Evolutionary conservation across 345 rosid genomes (phyloP).

Genomic region (Hibiscus tridactylites): DNA sequence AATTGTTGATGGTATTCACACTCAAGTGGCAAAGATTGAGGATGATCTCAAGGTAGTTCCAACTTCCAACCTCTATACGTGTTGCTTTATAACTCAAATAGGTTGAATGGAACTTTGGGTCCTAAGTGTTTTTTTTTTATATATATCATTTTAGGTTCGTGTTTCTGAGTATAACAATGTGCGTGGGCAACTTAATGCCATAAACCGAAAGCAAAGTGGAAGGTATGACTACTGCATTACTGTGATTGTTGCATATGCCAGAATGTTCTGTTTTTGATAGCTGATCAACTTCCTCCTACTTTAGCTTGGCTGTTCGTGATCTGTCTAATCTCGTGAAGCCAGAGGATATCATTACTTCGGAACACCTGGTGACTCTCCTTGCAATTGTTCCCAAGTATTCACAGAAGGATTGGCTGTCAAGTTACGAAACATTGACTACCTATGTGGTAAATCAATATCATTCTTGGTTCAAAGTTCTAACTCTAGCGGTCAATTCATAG

Average conservation of each 20-base stretch:
- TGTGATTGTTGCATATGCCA: background rate
- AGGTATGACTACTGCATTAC: constrained; percentile 36
- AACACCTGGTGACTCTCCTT: constrained; percentile 79
- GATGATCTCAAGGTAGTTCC: constrained; percentile 93
- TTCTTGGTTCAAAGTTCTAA: background rate
- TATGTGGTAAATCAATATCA: constrained; percentile 66
- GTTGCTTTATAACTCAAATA: background rate
- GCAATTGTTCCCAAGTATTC: constrained; percentile 90
- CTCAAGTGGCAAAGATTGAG: constrained; percentile 83
- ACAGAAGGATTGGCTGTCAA: constrained; percentile 95
- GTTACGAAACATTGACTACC: constrained; percentile 80
- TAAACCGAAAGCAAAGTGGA: constrained; percentile 95
- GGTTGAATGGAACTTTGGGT: constrained; percentile 8
- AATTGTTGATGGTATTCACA: constrained; percentile 70
- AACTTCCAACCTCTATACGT: background rate
- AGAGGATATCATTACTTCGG: constrained; percentile 75
- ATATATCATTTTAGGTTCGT: constrained; percentile 58
- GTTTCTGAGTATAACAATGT: constrained; percentile 89
- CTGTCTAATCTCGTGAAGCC: constrained; percentile 88
- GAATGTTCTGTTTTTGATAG: constrained; percentile 1
- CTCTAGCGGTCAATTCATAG: background rate
- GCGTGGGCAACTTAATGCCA: constrained; percentile 92
- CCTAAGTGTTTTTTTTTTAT: background rate
- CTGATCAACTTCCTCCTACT: constrained; percentile 19
- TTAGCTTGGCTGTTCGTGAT: constrained; percentile 99